Evolutionary conservation across 345 rosid genomes (phyloP), one percentile per base, ranked within the genome.

Genomic region (Ceriops zippeliana): DNA sequence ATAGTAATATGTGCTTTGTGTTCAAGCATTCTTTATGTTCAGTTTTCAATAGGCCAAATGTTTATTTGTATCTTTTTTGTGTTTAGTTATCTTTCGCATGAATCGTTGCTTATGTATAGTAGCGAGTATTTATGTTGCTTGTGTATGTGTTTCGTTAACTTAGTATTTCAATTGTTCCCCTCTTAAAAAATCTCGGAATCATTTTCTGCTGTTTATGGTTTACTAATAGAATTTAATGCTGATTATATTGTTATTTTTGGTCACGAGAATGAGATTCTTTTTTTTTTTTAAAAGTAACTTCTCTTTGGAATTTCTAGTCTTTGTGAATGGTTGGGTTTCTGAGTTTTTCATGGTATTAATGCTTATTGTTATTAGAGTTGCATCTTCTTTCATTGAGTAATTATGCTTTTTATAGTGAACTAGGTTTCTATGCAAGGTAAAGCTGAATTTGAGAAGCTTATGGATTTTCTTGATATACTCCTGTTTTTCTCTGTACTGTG

Each of bases 401-500:
- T 70, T 11, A 28, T 58, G 49, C 70, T 60, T 57, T 60, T 26
- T 21, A 73, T 16, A 22, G 10, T 52, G 68, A n/a, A 13, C 19
- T 7, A n/a, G 6, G 38, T 51, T 6, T 8, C 34, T 13, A 27
- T 73, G 16, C n/a, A 10, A 21, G 24, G 21, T 19, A 52, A 34
- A 32, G 26, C n/a, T 20, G n/a, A 20, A 42, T 16, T 42, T 42
- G 49, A 42, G 17, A 56, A 22, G 28, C 28, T 27, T 56, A 56
- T 56, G 5, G 15, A 42, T 11, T 42, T 24, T 56, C 28, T 2
- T 54, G 30, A 8, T n/a, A 3, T 54, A 2, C 27, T 13, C 7
- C 7, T 61, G 1, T 52, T 35, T 22, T 30, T 7, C 37, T 77
- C 31, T 69, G 61, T 42, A 34, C 22, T 62, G 37, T 84, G 86